These are phyloP conservation scores for Rhizoctonia solani DNA, from an alignment of 1,284 basidiomycete species.

Conservation along the genomic window DNA sequence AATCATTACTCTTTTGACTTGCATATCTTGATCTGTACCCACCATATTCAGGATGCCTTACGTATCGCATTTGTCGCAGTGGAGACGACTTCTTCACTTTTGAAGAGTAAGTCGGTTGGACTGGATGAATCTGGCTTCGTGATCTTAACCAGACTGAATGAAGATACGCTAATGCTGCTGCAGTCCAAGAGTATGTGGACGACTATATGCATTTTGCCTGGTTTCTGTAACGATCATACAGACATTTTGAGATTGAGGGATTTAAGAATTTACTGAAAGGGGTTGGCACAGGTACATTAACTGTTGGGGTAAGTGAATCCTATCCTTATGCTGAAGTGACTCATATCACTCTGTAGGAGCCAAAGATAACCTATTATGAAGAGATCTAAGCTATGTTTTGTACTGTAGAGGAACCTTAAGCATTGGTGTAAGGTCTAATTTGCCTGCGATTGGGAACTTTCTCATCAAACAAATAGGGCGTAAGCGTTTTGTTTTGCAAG, in stretches of 20 bases:
- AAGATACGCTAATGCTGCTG: neutral
- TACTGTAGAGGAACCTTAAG: too few species aligned
- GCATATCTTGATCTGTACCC: neutral
- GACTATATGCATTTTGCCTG: neutral
- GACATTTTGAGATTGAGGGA: neutral
- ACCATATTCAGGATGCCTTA: neutral
- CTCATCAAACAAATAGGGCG: neutral
- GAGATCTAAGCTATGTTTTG: constrained; percentile 9
- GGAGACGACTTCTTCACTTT: constrained; percentile 14
- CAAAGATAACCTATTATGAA: neutral
- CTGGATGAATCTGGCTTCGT: neutral
- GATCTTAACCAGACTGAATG: neutral
- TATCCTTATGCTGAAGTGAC: neutral
- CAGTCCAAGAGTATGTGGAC: neutral
- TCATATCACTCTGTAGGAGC: neutral
- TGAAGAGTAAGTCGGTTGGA: constrained; percentile 25
- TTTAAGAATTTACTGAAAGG: neutral
- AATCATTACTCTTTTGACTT: neutral
- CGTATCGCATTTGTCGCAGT: neutral
- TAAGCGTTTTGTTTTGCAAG: neutral
- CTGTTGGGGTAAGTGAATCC: neutral
- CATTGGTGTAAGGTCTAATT: too few species aligned
- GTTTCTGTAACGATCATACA: neutral
- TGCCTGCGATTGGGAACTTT: too few species aligned
- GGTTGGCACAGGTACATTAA: neutral